Percentiles rank a stretch among this genome's conserved stretches.
phyloP scores from a whole-genome alignment of 306 rosid genomes.

The Fragaria vesca region DNA sequence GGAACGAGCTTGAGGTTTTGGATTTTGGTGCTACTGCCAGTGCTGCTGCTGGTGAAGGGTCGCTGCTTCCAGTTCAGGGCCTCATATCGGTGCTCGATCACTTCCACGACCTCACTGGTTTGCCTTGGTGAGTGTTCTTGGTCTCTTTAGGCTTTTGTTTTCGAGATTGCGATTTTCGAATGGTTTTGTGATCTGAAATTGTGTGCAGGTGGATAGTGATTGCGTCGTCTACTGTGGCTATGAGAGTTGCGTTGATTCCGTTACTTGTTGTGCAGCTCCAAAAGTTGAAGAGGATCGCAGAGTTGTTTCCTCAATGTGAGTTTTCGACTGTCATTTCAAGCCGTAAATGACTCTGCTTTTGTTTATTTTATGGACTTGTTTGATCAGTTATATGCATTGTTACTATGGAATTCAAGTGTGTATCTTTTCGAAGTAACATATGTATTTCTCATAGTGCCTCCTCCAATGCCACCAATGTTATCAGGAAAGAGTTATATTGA shows the following conservation, averaged over 20 bases:
- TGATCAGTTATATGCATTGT: not conserved
- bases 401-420: not conserved
- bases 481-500: constrained; percentile 78
- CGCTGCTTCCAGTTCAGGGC: constrained; percentile 46
- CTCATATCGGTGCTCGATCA: constrained; percentile 62
- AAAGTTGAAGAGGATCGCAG: constrained; percentile 56
- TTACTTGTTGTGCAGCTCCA: constrained; percentile 56
- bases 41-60: constrained; percentile 24
- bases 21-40: constrained; percentile 17
- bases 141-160: not conserved
- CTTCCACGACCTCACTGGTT: constrained; percentile 66
- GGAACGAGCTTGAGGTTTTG: constrained; percentile 34
- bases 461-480: constrained; percentile 87
- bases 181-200: not conserved
- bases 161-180: not conserved
- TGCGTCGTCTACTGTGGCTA: constrained; percentile 63
- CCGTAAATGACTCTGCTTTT: not conserved
- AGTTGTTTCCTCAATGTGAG: constrained; percentile 68
- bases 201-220: constrained; percentile 77
- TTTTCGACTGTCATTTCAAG: constrained; percentile 16
- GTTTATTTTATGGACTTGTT: not conserved
- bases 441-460: constrained; percentile 85
- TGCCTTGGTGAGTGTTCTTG: constrained; percentile 64
- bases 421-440: constrained; percentile 13
- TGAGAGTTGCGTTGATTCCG: constrained; percentile 59